Evolutionary conservation across 2,329 filamentous ascomycete species (phyloP), one percentile per base, ranked within the genome.

Genomic region (Penicillium freii): DNA sequence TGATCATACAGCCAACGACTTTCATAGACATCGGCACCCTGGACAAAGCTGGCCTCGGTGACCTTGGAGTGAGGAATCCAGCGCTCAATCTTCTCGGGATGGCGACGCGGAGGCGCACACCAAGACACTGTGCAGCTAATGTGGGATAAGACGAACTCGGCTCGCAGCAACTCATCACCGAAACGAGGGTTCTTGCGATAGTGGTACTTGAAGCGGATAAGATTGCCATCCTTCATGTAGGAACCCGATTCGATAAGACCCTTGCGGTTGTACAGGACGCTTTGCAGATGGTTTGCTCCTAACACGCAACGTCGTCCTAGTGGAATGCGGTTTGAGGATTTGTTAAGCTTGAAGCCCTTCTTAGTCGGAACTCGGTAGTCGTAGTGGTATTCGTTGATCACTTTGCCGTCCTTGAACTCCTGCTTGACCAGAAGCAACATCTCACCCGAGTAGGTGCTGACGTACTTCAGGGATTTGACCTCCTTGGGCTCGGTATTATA

Each of bases 41-140:
- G 77, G 4, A 82, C 78, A 57, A 83, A 83, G 0, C 78, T 82
- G 5, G 81, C 82, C 66, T 82, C 78, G 4, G 78, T 82, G 2
- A 83, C 80, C 50, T 81, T 80, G 19, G 81, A 77, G 59, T 81
- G 80, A 7, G 82, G 81, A 52, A 84, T 83, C 80, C 81, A 84
- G 48, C 77, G 75, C 47, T 84, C 79, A 55, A 79, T 73, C 66
- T 80, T 81, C 60, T 82, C 78, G 3, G 78, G 76, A 61, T 79
- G 78, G 19, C 76, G 76, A 38, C 77, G 73, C 4, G 81, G 80
- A 54, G 81, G 80, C 31, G 79, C 79, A 62, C 78, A 81, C 81
- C 82, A 84, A 25, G 79, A 80, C 2, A 84, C 80, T 15, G 79
- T 82, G 62, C 78, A 80, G 40, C 76, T 82, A 60, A 83, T 79